phyloP scores from a whole-genome alignment of 192 early-diverging fungal genomes.

The Allomyces javanicus region DNA sequence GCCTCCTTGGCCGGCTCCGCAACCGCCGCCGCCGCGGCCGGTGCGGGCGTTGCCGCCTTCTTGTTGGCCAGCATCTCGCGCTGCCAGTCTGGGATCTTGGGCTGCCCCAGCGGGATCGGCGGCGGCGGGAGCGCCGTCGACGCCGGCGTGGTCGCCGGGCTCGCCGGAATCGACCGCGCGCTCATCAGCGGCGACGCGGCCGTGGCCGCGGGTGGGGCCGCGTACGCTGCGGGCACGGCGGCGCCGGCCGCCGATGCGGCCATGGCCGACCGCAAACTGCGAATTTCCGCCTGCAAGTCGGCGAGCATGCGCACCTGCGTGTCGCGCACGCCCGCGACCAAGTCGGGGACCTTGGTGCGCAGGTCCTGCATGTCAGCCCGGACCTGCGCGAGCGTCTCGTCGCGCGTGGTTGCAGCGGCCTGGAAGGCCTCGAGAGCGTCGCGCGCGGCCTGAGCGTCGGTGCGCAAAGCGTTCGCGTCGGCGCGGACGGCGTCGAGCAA shows the following conservation, averaged over 20 bases:
- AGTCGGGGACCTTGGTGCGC: background rate
- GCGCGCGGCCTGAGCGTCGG: background rate
- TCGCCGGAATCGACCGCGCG: too few relatives aligned
- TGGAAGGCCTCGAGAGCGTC: background rate
- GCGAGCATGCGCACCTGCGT: background rate
- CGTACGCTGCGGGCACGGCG: background rate
- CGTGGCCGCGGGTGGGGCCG: background rate
- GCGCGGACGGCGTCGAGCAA: background rate
- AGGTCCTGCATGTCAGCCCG: background rate
- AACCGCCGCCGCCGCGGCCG: background rate
- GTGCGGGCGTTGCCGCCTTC: background rate
- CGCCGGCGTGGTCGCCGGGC: too few relatives aligned
- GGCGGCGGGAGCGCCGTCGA: background rate
- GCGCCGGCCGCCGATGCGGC: background rate
- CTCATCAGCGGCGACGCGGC: too few relatives aligned
- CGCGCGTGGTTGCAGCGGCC: background rate
- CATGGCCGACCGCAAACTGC: background rate
- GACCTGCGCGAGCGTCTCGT: background rate
- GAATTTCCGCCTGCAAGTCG: background rate
- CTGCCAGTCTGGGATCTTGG: background rate
- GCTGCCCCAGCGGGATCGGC: background rate
- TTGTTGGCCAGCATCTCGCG: background rate
- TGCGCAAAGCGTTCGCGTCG: background rate
- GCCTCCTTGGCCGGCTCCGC: background rate
- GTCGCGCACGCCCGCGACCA: background rate